These are phyloP conservation scores for Maudiozyma serrabonitensis DNA, from an alignment of 805 yeast species.

Conservation along the genomic window DNA sequence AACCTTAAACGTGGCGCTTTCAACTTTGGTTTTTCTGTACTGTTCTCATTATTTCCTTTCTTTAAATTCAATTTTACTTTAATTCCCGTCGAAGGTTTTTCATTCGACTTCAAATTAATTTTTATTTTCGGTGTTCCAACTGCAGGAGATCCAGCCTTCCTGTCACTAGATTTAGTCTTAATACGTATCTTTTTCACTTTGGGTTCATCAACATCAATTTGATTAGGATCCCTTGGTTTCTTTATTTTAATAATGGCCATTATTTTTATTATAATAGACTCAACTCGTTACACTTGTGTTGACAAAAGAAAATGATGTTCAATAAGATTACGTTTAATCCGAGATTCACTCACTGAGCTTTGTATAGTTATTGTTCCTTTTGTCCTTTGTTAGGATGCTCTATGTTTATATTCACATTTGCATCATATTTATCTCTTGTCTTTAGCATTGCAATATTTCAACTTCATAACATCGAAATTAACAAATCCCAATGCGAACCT, in stretches of 20 bases:
- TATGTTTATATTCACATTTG: too few species aligned
- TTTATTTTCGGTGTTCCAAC: constrained; percentile 15
- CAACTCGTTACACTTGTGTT: too few species aligned
- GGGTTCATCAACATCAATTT: constrained; percentile 10
- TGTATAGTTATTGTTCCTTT: too few species aligned
- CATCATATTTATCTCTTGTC: too few species aligned
- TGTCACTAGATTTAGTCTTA: constrained; percentile 8
- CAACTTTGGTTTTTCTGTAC: constrained; percentile 18
- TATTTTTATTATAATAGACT: not conserved
- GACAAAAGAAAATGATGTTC: too few species aligned
- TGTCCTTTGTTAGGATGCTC: too few species aligned
- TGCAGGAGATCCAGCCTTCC: constrained; percentile 3
- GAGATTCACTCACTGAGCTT: too few species aligned
- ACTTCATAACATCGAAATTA: too few species aligned
- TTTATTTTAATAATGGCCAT: constrained; percentile 25
- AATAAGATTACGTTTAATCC: too few species aligned
- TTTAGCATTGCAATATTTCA: too few species aligned
- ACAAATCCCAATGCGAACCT: too few species aligned
- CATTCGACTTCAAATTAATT: constrained; percentile 14
- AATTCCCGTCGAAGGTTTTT: constrained; percentile 6
- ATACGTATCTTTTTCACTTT: constrained; percentile 19
- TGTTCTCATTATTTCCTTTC: constrained; percentile 8
- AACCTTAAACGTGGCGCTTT: constrained; percentile 40
- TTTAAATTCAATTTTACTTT: constrained; percentile 20
- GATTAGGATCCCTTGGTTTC: constrained; percentile 15